Conservation (phyloP, 192 early-diverging fungal genomes). For the Pilobolus umbonatus region DNA sequence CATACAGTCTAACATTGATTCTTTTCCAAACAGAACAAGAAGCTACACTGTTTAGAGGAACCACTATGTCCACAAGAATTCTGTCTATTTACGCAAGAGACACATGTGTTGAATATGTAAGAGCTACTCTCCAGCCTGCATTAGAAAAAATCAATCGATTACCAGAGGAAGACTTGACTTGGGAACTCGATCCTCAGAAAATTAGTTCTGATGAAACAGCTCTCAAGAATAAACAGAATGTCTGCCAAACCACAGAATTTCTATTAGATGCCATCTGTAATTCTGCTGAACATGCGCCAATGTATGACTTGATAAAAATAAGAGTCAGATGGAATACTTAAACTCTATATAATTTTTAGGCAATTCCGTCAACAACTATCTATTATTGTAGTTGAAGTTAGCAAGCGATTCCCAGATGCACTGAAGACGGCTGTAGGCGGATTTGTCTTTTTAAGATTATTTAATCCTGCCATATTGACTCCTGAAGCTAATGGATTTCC, state of each 20-base stretch:
- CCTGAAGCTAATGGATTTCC: constrained; percentile 78
- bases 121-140: constrained; percentile 70
- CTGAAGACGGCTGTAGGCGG: constrained; percentile 85
- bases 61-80: constrained; percentile 81
- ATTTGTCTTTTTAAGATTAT: constrained; percentile 91
- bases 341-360: constrained; percentile 6
- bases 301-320: constrained; percentile 8
- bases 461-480: constrained; percentile 89
- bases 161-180: constrained; percentile 46
- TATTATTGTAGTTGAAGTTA: constrained; percentile 70
- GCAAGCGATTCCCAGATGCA: constrained; percentile 74
- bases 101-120: constrained; percentile 72
- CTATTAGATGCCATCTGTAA: constrained; percentile 80
- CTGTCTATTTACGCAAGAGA: constrained; percentile 74
- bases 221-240: constrained; percentile 71
- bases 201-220: constrained; percentile 56
- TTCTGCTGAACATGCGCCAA: constrained; percentile 62
- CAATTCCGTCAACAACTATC: constrained; percentile 74
- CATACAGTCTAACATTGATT: not conserved
- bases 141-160: constrained; percentile 49
- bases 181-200: constrained; percentile 84
- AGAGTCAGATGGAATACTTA: not conserved
- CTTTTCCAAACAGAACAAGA: constrained; percentile 30
- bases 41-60: constrained; percentile 82
- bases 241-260: constrained; percentile 62